These are phyloP conservation scores for Auriscalpium orientale DNA, from an alignment of 768 basidiomycete species.

Conservation along the genomic window DNA sequence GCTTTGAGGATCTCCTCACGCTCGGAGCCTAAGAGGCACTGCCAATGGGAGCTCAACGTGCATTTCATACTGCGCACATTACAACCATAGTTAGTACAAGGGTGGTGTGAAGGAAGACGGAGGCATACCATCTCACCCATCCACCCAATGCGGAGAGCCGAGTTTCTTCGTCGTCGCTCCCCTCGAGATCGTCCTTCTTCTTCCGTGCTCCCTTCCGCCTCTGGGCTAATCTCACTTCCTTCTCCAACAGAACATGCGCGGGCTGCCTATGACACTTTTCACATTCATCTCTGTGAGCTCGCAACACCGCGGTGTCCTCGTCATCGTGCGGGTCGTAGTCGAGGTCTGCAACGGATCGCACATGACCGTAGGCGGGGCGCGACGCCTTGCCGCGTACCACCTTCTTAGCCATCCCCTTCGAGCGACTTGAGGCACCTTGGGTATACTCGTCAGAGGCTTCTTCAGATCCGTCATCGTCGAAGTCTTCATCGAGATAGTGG, in stretches of 20 bases:
- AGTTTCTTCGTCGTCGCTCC: slow-evolving; percentile 49
- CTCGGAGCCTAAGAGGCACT: slow-evolving; percentile 56
- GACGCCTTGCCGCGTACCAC: slow-evolving; percentile 27
- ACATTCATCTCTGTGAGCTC: slow-evolving; percentile 56
- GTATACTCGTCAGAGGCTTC: slow-evolving; percentile 27
- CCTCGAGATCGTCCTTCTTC: slow-evolving; percentile 45
- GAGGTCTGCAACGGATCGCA: slow-evolving; percentile 36
- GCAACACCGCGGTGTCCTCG: slow-evolving; percentile 45
- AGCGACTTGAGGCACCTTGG: slow-evolving; percentile 21
- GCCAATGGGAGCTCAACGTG: slow-evolving; percentile 72
- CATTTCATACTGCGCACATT: slow-evolving; percentile 54
- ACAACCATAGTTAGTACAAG: not conserved
- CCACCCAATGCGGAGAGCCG: slow-evolving; percentile 52
- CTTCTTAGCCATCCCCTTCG: slow-evolving; percentile 14
- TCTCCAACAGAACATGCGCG: slow-evolving; percentile 42
- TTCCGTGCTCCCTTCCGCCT: slow-evolving; percentile 30
- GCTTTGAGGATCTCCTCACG: slow-evolving; percentile 70
- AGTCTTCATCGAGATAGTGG: slow-evolving; percentile 19
- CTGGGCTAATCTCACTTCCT: slow-evolving; percentile 28
- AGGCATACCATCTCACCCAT: slow-evolving; percentile 74
- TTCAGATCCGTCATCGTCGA: slow-evolving; percentile 1
- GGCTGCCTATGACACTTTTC: slow-evolving; percentile 65
- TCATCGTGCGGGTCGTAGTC: slow-evolving; percentile 41
- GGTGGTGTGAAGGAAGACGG: not conserved
- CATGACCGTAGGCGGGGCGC: slow-evolving; percentile 42